Evolutionary conservation across 2,329 filamentous ascomycete genomes (phyloP).

Genomic region (Tolypocladium paradoxum): DNA sequence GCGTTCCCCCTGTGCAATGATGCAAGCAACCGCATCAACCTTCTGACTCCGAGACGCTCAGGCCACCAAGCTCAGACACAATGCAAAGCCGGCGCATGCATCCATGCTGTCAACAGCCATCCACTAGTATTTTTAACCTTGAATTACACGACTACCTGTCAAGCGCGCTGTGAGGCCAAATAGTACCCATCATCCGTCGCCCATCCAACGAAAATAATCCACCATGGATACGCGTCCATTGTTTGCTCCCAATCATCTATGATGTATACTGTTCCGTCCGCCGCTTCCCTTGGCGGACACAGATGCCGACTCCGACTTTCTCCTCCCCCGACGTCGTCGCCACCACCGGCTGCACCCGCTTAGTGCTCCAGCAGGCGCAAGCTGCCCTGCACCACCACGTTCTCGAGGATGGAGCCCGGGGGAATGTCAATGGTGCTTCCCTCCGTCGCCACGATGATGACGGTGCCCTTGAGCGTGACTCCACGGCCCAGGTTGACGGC

Average conservation of each 20-base stretch:
- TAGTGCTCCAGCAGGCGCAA: conserved; percentile 64
- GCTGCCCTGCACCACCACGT: conserved; percentile 97
- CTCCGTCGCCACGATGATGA: conserved; percentile 97
- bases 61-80: too few species aligned
- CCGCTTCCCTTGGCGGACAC: neutral
- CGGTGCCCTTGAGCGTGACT: conserved; percentile 92
- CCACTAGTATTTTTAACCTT: neutral
- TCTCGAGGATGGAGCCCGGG: conserved; percentile 92
- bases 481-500: conserved; percentile 94
- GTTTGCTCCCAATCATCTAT: neutral
- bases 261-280: neutral
- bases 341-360: neutral
- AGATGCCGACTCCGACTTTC: neutral
- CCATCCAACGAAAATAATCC: neutral
- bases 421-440: conserved; percentile 97
- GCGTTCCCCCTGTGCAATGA: too few species aligned
- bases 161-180: neutral
- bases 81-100: neutral
- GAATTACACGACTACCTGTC: neutral
- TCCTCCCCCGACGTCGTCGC: neutral
- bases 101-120: neutral
- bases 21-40: too few species aligned
- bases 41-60: too few species aligned
- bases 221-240: neutral
- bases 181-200: neutral